Base-by-base conservation (phyloP, 257 asterid species). In the Nyctanthes arbortristis region DNA sequence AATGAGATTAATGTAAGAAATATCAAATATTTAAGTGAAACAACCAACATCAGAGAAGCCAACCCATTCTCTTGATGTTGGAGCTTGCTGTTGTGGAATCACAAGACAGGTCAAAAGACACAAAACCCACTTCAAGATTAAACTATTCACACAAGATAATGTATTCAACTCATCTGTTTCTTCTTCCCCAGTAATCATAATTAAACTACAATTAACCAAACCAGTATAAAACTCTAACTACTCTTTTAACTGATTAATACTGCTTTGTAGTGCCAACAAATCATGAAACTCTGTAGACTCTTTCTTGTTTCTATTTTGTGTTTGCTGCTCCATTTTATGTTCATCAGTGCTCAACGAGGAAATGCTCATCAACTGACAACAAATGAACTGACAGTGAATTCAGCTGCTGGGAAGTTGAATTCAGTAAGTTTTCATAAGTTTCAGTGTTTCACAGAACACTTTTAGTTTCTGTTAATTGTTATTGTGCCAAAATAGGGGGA, bases 81-180 rank as follows among this genome's bases (percentile, higher is more conserved):
- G 87, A 82, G 87, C 83, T 72, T 63, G 16, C 28, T 82, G 84
- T 30, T 69, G 67, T 67, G 80, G 84, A 82, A 79, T 79, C 87
- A 71, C 73, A 65, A 76, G 87, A 82, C 84, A 82, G 69, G 66
- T 78, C 81, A 78, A 81, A 78, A 69, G 40, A 47, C 72, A 75
- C 14, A 61, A 64, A 43, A 75, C 64, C 34, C 56, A 54, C 54
- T 30, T 28, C 3, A 55, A 47, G 37, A 54, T 52, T 54, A 52
- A 57, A 66, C 30, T 43, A 60, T 39, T 11, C 66, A 57, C 1
- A 75, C 65, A 43, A 58, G 43, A 66, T 73, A 60, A 58, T 36
- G 64, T 67, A 60, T 52, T 72, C 61, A 63, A 54, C 25, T 52
- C 59, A 52, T 9, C 20, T 8, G 20, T 52, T 52, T 52, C 16